phyloP scores from a whole-genome alignment of 2,329 filamentous ascomycete species.

The Aurifilum marmelostoma region DNA sequence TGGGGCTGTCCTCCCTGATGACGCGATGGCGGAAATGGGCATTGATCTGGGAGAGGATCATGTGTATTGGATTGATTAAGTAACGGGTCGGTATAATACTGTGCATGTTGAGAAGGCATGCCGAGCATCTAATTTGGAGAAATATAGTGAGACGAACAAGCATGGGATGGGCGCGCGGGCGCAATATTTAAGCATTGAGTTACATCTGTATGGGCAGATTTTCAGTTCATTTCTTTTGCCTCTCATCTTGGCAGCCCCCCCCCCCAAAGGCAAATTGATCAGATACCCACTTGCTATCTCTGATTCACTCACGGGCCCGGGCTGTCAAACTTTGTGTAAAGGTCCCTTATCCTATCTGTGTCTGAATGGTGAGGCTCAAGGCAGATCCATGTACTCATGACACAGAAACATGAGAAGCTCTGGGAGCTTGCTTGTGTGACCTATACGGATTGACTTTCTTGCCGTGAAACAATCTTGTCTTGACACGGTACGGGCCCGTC shows the following conservation, averaged over 20 bases:
- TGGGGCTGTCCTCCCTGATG: slow-evolving; percentile 5
- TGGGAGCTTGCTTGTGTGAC: slow-evolving; percentile 5
- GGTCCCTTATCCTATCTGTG: neutral
- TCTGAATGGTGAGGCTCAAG: slow-evolving; percentile 24
- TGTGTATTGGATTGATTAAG: slow-evolving; percentile 22
- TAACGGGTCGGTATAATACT: neutral
- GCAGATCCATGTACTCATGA: slow-evolving; percentile 16
- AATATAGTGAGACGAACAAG: neutral
- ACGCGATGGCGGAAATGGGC: slow-evolving; percentile 11
- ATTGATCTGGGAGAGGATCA: slow-evolving; percentile 19
- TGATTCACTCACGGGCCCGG: slow-evolving; percentile 5
- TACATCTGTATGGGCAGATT: neutral
- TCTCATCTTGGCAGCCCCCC: neutral
- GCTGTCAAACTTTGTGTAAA: slow-evolving; percentile 20
- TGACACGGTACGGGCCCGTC: neutral
- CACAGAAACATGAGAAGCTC: slow-evolving; percentile 22
- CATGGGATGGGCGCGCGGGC: slow-evolving; percentile 6
- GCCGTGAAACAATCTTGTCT: too few species aligned
- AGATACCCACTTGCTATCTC: slow-evolving; percentile 21
- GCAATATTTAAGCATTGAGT: neutral
- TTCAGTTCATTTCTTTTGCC: neutral
- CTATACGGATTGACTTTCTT: too few species aligned
- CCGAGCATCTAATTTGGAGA: neutral
- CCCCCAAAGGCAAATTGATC: slow-evolving; percentile 9
- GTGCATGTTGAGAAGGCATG: neutral